Evolutionary conservation across 2,329 filamentous ascomycete species (phyloP), one percentile per base, ranked within the genome.

Genomic region (Coniochaeta sp.): DNA sequence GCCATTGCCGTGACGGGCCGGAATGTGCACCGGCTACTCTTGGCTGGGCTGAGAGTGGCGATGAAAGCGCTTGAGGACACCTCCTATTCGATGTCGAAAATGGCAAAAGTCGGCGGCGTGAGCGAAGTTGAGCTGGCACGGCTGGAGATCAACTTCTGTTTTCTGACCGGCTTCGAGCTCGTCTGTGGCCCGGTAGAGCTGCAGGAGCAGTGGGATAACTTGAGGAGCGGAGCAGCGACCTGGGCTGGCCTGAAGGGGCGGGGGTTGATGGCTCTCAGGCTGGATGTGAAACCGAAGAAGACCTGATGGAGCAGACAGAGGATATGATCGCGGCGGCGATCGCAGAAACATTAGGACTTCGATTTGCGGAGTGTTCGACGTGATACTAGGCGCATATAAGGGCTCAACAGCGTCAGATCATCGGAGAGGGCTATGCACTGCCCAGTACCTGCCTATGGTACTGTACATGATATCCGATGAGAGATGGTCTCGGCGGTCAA

Each of bases 41-140:
- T 99, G 17, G 93, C 91, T 0, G 90, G 89, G 7, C 79, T 97
- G 59, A 81, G 93, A 38, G 90, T 97, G 3, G 92, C 93, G 16
- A 95, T 93, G 84, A 99, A 98, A 76, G 90, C 91, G 0, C 77
- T 97, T n/a, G 93, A 99, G 73, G 93, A 98, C 72, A 81, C 93
- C 59, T 85, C 90, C 9, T 93, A 97, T 75, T 82, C 82, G 17
- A 31, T 58, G 38, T 36, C 28, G 62, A 89, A 91, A 60, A 87
- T 97, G 65, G 88, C 93, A 19, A 89, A 88, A 65, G 93, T 98
- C 1, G 93, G 95, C 47, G 93, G 93, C 19, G 91, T 98, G 17
- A 90, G 85, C 68, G 89, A 90, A 70, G 77, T 79, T 19, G 92
- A 98, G 74, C 81, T 99, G 58, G 89, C 89, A 44, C 83, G 89